Percentiles rank a stretch among this genome's conserved stretches.
Evolutionary conservation across 192 early-diverging fungal species (phyloP).

Genomic region (Powellomyces hirtus): DNA sequence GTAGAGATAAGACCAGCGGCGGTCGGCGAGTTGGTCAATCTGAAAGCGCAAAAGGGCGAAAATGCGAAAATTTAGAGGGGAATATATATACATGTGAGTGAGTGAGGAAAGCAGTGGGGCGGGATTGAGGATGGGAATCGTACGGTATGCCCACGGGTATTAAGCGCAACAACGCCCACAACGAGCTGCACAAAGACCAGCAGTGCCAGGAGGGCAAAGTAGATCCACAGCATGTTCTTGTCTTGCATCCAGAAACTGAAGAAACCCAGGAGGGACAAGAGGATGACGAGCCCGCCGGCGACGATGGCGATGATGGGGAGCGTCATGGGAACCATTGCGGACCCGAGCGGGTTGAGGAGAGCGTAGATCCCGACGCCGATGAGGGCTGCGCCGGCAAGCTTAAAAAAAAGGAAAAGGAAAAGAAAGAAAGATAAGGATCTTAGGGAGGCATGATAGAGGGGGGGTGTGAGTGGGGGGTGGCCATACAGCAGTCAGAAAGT

Average conservation of each 20-base stretch:
- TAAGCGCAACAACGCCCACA: constrained; percentile 18
- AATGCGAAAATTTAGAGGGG: neutral
- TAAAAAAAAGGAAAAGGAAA: too few relatives aligned
- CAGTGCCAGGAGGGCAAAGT: constrained; percentile 9
- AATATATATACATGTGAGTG: too few relatives aligned
- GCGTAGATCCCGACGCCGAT: constrained; percentile 42
- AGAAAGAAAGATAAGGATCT: neutral
- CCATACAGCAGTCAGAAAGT: constrained; percentile 17
- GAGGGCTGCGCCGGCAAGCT: constrained; percentile 27
- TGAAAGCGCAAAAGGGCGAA: neutral
- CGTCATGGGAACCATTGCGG: constrained; percentile 40
- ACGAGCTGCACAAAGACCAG: constrained; percentile 15
- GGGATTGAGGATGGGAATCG: neutral
- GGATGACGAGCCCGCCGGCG: constrained; percentile 38
- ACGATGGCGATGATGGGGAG: constrained; percentile 40
- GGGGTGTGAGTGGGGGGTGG: neutral
- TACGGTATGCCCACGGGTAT: constrained; percentile 18
- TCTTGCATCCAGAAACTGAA: constrained; percentile 33
- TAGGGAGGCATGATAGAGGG: neutral
- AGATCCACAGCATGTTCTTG: constrained; percentile 6
- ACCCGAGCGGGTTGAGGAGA: constrained; percentile 30
- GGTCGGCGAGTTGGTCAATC: constrained; percentile 25
- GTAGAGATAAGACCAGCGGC: constrained; percentile 46
- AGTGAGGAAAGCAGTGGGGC: too few relatives aligned
- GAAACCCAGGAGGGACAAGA: constrained; percentile 46